phyloP scores from a whole-genome alignment of 2,329 filamentous ascomycete genomes.

The Xylaria sp. region DNA sequence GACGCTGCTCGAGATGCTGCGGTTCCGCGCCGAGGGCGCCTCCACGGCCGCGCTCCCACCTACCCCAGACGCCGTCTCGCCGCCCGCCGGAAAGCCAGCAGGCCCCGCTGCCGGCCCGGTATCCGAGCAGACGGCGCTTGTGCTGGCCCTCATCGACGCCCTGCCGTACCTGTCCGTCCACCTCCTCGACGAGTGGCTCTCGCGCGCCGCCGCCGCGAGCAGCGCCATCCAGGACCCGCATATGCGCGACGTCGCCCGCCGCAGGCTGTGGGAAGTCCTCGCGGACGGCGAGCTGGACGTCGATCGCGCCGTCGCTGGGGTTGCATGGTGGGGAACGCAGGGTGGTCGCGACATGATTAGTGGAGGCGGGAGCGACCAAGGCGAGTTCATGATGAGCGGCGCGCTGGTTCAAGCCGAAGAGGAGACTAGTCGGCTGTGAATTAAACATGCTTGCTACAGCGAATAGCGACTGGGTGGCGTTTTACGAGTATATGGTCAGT shows the following conservation, averaged over 20 bases:
- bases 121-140: constrained; percentile 81
- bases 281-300: constrained; percentile 87
- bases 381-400: constrained; percentile 59
- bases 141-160: constrained; percentile 78
- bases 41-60: constrained; percentile 47
- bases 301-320: constrained; percentile 76
- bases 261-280: constrained; percentile 79
- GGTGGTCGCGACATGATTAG: constrained; percentile 59
- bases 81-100: background rate
- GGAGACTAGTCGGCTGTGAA: constrained; percentile 34
- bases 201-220: constrained; percentile 70
- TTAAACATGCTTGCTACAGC: no score
- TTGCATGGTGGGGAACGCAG: constrained; percentile 81
- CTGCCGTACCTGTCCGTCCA: constrained; percentile 74
- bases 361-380: constrained; percentile 32
- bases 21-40: constrained; percentile 63
- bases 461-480: background rate
- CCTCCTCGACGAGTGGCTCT: constrained; percentile 81
- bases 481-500: background rate
- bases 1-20: constrained; percentile 78
- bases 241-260: constrained; percentile 69
- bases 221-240: constrained; percentile 64
- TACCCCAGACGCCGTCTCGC: background rate
- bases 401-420: constrained; percentile 47
- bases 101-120: constrained; percentile 35